Evolutionary conservation across 2,329 filamentous ascomycete species (phyloP).

Genomic region (Fusarium tuaranense): DNA sequence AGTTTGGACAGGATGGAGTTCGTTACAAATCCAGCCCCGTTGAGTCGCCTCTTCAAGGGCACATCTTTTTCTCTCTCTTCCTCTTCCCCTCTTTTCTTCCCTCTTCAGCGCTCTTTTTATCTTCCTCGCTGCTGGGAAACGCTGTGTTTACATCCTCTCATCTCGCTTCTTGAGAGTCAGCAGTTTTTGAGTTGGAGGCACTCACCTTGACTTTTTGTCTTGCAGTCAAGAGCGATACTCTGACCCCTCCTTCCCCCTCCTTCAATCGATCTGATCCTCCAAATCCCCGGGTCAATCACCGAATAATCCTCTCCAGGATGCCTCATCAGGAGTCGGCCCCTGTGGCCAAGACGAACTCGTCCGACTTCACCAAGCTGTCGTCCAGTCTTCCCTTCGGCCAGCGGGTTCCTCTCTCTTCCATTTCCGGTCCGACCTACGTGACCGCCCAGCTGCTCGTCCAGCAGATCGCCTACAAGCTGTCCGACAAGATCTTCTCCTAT

Average conservation of each 20-base stretch:
- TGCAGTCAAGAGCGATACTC: constrained; percentile 21
- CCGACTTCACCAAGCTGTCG: constrained; percentile 57
- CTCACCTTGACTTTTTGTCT: constrained; percentile 21
- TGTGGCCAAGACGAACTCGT: constrained; percentile 35
- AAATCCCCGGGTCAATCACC: neutral
- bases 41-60: constrained; percentile 39
- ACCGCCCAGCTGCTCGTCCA: constrained; percentile 95
- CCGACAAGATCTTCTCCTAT: constrained; percentile 97
- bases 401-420: constrained; percentile 65
- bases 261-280: constrained; percentile 7
- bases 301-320: constrained; percentile 38
- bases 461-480: constrained; percentile 94
- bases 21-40: constrained; percentile 43
- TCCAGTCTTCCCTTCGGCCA: constrained; percentile 70
- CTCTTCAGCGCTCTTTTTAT: constrained; percentile 20
- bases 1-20: constrained; percentile 33
- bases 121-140: constrained; percentile 31
- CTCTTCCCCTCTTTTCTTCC: constrained; percentile 13
- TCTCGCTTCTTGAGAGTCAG: constrained; percentile 38
- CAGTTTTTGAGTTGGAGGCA: constrained; percentile 31
- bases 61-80: constrained; percentile 18
- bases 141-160: constrained; percentile 26
- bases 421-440: constrained; percentile 90
- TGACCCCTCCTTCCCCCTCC: constrained; percentile 5
- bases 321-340: constrained; percentile 53